Evolutionary conservation across 768 basidiomycete genomes (phyloP).

Genomic region (Xerocomellus amylosporus): DNA sequence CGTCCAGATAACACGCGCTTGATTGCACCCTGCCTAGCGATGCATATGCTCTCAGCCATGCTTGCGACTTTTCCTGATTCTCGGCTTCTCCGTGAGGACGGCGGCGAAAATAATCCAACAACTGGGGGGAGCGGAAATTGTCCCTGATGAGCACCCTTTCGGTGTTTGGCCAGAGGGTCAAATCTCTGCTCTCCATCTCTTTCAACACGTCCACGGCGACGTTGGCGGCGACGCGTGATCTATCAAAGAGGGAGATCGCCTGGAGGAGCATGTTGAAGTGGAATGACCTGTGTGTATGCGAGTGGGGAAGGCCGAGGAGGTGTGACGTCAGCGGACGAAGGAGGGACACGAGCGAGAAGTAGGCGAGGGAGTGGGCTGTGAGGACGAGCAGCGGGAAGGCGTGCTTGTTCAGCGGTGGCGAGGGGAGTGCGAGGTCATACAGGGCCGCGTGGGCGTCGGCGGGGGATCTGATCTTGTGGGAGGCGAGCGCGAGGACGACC

Average conservation of each 20-base stretch:
- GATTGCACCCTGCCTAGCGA: conserved; percentile 35
- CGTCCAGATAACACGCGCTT: conserved; percentile 38
- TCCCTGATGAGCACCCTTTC: conserved; percentile 47
- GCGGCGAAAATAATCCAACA: conserved; percentile 45
- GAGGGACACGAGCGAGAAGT: conserved; percentile 46
- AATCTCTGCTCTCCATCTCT: conserved; percentile 46
- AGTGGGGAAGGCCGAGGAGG: conserved; percentile 35
- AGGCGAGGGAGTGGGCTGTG: conserved; percentile 46
- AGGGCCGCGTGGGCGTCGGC: conserved; percentile 44
- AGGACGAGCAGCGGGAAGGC: conserved; percentile 15
- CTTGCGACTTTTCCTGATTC: conserved; percentile 9
- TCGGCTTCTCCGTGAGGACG: not conserved
- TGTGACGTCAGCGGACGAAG: conserved; percentile 44
- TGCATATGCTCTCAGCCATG: conserved; percentile 23
- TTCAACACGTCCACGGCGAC: conserved; percentile 41
- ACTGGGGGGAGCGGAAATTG: conserved; percentile 47
- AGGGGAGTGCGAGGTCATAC: conserved; percentile 42
- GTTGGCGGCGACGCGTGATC: conserved; percentile 39
- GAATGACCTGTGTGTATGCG: conserved; percentile 23
- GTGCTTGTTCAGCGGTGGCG: conserved; percentile 6
- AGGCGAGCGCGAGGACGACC: conserved; percentile 52
- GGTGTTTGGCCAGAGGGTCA: conserved; percentile 41
- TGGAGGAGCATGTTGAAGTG: conserved; percentile 55
- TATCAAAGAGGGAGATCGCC: conserved; percentile 44
- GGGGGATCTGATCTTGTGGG: conserved; percentile 44